Evolutionary conservation across 441 rosid species (phyloP).

Genomic region (Geranium incanum): DNA sequence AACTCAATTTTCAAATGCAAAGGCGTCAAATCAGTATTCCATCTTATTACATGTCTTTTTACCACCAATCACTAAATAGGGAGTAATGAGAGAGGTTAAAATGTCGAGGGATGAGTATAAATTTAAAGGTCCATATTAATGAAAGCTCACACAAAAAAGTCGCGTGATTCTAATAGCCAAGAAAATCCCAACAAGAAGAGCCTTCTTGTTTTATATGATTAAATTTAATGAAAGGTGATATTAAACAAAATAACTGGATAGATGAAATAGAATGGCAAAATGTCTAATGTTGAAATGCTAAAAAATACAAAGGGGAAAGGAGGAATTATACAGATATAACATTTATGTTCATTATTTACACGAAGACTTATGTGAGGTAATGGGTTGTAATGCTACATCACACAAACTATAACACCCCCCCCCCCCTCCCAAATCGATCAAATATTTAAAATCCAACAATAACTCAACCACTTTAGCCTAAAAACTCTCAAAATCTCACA

Average conservation of each 20-base stretch:
- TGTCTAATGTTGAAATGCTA: background rate
- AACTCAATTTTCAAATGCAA: background rate
- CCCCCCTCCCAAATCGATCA: too few species aligned
- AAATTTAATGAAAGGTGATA: background rate
- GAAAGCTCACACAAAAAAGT: background rate
- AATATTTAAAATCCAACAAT: too few species aligned
- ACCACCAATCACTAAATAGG: background rate
- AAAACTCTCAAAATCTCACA: too few species aligned
- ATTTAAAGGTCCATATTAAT: background rate
- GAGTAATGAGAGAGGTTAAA: background rate
- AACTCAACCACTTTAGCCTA: too few species aligned
- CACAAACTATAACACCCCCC: background rate
- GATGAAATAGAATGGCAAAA: background rate
- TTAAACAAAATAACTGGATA: background rate
- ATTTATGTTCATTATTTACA: background rate
- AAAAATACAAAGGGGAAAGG: background rate
- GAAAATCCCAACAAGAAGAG: background rate
- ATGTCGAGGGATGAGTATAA: background rate
- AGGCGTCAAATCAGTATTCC: background rate
- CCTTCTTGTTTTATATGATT: background rate
- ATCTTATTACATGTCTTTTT: background rate
- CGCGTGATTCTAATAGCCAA: background rate
- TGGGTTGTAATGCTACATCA: background rate
- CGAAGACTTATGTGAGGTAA: background rate
- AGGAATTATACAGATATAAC: background rate